Evolutionary conservation across 148 eudicot species (phyloP).

Genomic region (Chenopodium formosanum): DNA sequence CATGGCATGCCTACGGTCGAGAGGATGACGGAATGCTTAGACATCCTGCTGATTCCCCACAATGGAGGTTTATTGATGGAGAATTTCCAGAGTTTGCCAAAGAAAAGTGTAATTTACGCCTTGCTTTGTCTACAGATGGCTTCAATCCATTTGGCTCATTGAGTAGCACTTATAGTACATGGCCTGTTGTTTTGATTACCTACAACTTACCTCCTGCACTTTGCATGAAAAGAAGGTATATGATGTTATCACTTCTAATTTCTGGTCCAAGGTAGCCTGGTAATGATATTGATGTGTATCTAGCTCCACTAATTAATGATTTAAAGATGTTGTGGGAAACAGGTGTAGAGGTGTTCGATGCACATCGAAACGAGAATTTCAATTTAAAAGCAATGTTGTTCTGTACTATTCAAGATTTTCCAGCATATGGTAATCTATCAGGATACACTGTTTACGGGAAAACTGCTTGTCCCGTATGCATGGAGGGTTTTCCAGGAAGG

Average conservation of each 20-base stretch:
- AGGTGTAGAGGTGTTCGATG: conserved; percentile 27
- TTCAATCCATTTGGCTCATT: conserved; percentile 11
- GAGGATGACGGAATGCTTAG: conserved; percentile 4
- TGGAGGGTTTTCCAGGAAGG: too few species aligned
- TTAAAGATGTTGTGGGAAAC: conserved; percentile 8
- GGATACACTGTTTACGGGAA: conserved; percentile 11
- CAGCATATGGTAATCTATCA: conserved; percentile 6
- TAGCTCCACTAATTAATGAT: conserved; percentile 11
- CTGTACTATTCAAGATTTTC: conserved; percentile 30
- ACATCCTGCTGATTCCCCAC: conserved; percentile 1
- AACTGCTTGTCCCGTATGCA: conserved; percentile 13
- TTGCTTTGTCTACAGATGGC: conserved; percentile 31
- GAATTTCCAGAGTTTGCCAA: conserved; percentile 5
- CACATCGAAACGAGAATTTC: conserved; percentile 7
- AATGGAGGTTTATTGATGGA: background rate
- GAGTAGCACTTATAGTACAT: background rate
- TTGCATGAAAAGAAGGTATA: background rate
- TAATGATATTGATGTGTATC: background rate
- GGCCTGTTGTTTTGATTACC: background rate
- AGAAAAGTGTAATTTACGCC: conserved; percentile 25
- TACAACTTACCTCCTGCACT: background rate
- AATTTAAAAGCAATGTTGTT: conserved; percentile 20
- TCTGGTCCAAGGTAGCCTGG: background rate
- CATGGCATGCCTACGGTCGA: conserved; percentile 26
- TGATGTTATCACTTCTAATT: background rate